Percentiles rank a stretch among this genome's conserved stretches.
Conservation (phyloP, 75 land plant genomes). For the Sequoia sempervirens region DNA sequence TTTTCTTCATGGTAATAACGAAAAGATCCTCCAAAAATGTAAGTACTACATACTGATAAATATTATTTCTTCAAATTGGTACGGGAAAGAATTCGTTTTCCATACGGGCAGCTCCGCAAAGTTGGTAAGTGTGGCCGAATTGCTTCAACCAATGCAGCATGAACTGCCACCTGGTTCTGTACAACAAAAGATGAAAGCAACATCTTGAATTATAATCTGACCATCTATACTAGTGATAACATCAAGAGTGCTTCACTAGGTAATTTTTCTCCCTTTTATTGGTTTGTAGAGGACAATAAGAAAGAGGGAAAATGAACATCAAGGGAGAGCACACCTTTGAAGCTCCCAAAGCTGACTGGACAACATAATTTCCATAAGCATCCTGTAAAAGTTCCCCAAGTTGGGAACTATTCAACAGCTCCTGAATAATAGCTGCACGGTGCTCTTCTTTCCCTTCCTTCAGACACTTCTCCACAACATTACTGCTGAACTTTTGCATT, state of each 20-base stretch:
- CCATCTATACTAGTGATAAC: neutral
- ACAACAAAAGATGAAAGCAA: neutral
- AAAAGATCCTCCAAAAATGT: neutral
- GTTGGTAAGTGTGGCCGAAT: conserved; percentile 57
- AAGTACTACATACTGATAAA: neutral
- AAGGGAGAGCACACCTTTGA: conserved; percentile 38
- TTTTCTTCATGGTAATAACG: neutral
- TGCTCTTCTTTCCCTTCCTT: conserved; percentile 35
- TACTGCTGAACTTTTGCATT: conserved; percentile 79
- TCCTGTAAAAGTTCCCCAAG: conserved; percentile 72
- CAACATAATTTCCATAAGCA: conserved; percentile 79
- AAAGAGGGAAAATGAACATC: neutral
- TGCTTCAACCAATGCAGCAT: conserved; percentile 56
- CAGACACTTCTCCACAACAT: conserved; percentile 88
- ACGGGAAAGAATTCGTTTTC: conserved; percentile 65
- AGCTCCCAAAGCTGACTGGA: conserved; percentile 62
- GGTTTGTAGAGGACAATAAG: neutral
- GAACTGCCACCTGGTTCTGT: conserved; percentile 49
- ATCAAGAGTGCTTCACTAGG: neutral
- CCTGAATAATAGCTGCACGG: conserved; percentile 45
- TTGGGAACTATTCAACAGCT: conserved; percentile 43
- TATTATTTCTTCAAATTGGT: conserved; percentile 44
- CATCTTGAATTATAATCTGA: neutral
- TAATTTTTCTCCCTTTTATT: neutral
- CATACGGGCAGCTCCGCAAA: conserved; percentile 67